A percentile compares a stretch with the other conserved stretches of the same genome.
These are phyloP conservation scores for Elsinoe perseae DNA, from an alignment of 2,329 filamentous ascomycete species.

Conservation along the genomic window DNA sequence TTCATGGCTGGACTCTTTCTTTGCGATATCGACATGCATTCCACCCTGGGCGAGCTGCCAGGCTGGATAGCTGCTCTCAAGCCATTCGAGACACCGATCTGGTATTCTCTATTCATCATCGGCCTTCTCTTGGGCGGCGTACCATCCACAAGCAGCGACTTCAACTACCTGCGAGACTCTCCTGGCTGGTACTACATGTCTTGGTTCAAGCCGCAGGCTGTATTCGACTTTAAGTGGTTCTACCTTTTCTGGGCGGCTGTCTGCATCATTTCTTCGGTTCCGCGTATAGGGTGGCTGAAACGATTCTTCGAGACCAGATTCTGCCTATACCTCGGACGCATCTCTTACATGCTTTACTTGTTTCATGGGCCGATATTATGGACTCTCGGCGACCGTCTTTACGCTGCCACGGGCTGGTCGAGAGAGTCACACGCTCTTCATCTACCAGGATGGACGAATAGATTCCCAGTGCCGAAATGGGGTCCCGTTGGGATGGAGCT, in stretches of 20 bases:
- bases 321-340: conserved; percentile 54
- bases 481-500: conserved; percentile 56
- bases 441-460: conserved; percentile 51
- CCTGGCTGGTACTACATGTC: conserved; percentile 56
- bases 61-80: conserved; percentile 40
- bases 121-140: conserved; percentile 45
- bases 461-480: conserved; percentile 45
- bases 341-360: conserved; percentile 57
- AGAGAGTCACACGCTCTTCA: conserved; percentile 43
- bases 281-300: conserved; percentile 52
- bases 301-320: conserved; percentile 51
- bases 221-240: conserved; percentile 30
- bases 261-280: conserved; percentile 42
- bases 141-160: conserved; percentile 9
- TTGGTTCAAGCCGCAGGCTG: conserved; percentile 37
- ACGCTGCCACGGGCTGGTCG: conserved; percentile 50
- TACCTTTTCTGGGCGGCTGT: conserved; percentile 17
- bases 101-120: conserved; percentile 44
- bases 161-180: conserved; percentile 6
- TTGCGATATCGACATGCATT: conserved; percentile 10
- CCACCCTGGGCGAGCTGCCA: conserved; percentile 43
- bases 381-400: conserved; percentile 55
- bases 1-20: conserved; percentile 9
- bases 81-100: conserved; percentile 43
- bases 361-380: conserved; percentile 56